Percentiles rank a stretch among this genome's conserved stretches.
Conservation (phyloP, 805 yeast genomes). For the Danielia oregonensis region DNA sequence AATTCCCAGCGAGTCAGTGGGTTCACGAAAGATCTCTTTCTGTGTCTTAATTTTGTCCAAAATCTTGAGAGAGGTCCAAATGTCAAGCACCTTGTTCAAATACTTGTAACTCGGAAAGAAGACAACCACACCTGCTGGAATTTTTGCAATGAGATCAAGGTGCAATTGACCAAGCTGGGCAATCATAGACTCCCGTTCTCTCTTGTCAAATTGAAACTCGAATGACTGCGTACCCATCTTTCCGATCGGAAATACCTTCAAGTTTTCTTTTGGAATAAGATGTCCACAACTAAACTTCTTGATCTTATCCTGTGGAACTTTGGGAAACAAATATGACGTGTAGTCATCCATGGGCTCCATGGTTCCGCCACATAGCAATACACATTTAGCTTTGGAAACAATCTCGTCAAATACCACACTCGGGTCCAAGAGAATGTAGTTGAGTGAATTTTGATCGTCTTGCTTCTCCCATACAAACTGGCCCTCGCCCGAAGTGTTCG, state of each 20-base stretch:
- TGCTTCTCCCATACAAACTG: constrained; percentile 59
- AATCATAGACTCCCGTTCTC: constrained; percentile 48
- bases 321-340: constrained; percentile 61
- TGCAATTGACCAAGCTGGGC: constrained; percentile 49
- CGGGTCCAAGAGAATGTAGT: constrained; percentile 79
- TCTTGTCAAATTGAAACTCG: constrained; percentile 66
- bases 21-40: constrained; percentile 58
- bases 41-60: constrained; percentile 30
- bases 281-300: constrained; percentile 73
- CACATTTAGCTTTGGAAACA: constrained; percentile 61
- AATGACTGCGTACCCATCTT: constrained; percentile 26
- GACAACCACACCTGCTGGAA: constrained; percentile 75
- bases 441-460: constrained; percentile 34
- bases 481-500: constrained; percentile 80
- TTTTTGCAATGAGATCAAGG: constrained; percentile 32
- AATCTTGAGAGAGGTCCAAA: constrained; percentile 47
- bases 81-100: constrained; percentile 44
- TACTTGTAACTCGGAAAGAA: constrained; percentile 86
- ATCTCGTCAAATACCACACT: constrained; percentile 64
- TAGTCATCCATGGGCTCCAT: constrained; percentile 87
- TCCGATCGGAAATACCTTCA: constrained; percentile 55
- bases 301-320: constrained; percentile 35
- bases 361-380: constrained; percentile 89
- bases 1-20: constrained; percentile 38
- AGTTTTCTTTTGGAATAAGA: constrained; percentile 67